Conservation (phyloP, 106 monocot species). For the Ottelia alismoides region DNA sequence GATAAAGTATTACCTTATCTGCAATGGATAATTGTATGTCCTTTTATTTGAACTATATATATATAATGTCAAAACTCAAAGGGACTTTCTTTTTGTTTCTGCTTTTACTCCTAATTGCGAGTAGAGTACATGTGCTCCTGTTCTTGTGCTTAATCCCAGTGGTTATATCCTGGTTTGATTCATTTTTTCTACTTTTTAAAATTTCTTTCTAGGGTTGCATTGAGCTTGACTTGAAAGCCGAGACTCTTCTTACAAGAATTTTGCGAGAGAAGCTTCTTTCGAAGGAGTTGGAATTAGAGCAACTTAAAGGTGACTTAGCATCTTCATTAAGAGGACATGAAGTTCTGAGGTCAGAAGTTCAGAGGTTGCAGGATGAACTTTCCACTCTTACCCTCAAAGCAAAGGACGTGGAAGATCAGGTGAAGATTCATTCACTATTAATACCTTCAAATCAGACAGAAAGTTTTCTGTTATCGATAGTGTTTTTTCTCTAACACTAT, state of each 20-base stretch:
- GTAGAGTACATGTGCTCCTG: not conserved
- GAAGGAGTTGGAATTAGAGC: slow-evolving; percentile 54
- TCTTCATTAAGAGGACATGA: slow-evolving; percentile 40
- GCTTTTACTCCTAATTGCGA: not conserved
- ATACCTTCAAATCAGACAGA: too few relatives aligned
- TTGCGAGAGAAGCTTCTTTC: slow-evolving; percentile 49
- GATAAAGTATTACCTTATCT: not conserved
- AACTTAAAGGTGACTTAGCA: slow-evolving; percentile 50
- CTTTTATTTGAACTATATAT: not conserved
- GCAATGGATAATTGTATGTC: not conserved
- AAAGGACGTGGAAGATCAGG: slow-evolving; percentile 64
- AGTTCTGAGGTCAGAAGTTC: slow-evolving; percentile 35
- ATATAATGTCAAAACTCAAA: not conserved
- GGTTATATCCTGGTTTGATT: not conserved
- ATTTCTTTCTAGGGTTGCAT: slow-evolving; percentile 41
- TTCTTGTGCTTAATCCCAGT: not conserved
- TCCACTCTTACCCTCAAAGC: slow-evolving; percentile 50
- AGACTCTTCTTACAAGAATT: slow-evolving; percentile 45
- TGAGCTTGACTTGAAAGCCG: slow-evolving; percentile 57
- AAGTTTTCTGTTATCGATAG: too few relatives aligned
- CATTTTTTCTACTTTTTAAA: not conserved
- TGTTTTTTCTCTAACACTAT: not conserved
- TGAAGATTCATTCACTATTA: slow-evolving; percentile 9
- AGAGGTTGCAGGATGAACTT: slow-evolving; percentile 47
- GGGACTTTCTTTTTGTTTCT: not conserved